Conservation (phyloP, 257 asterid genomes). For the Vinca minor region DNA sequence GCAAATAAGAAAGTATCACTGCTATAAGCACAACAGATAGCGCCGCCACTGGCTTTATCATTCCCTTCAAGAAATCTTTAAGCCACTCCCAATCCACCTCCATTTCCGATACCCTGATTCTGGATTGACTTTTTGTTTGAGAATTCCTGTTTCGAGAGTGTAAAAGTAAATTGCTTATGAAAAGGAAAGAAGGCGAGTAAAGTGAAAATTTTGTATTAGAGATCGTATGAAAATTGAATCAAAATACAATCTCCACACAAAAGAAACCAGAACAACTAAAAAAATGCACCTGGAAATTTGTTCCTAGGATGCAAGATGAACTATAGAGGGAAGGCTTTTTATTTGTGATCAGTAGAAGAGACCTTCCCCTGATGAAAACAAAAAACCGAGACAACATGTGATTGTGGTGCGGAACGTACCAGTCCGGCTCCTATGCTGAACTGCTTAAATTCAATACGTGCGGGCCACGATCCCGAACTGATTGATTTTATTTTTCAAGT, state of each 20-base stretch:
- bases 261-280: too few species aligned
- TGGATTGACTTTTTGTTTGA: too few species aligned
- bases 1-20: constrained; percentile 48
- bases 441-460: too few species aligned
- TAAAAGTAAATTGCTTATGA: too few species aligned
- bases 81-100: constrained; percentile 42
- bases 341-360: constrained; percentile 16
- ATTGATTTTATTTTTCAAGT: too few species aligned
- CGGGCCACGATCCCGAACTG: too few species aligned
- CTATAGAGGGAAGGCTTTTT: not conserved
- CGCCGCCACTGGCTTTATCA: constrained; percentile 81
- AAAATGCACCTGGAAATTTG: not conserved
- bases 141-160: too few species aligned
- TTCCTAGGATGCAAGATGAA: not conserved
- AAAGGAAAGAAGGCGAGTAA: too few species aligned
- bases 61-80: constrained; percentile 58
- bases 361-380: constrained; percentile 50
- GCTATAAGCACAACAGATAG: constrained; percentile 77
- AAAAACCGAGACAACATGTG: constrained; percentile 7
- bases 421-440: too few species aligned
- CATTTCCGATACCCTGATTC: not conserved
- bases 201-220: too few species aligned
- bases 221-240: too few species aligned
- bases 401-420: too few species aligned
- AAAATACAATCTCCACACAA: not conserved